phyloP scores from a whole-genome alignment of 371 early-diverging fungal species.

The Mucor saturninus region DNA sequence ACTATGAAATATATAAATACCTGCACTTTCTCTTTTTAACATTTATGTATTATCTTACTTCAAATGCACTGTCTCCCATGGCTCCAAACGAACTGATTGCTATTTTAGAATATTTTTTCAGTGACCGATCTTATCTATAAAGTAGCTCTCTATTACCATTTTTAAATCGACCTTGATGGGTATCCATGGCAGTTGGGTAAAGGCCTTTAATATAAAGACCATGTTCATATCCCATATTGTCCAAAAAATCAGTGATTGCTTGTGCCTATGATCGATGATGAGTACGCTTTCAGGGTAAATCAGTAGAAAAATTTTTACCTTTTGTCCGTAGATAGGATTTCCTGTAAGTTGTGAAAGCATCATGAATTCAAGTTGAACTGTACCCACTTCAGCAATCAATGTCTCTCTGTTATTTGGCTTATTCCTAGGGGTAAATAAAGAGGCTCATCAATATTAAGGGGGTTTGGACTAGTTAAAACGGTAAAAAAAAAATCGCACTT shows the following conservation, averaged over 20 bases:
- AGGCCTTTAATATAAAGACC: conserved; percentile 60
- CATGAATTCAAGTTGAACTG: conserved; percentile 88
- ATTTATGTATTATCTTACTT: conserved; percentile 33
- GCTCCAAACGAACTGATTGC: conserved; percentile 50
- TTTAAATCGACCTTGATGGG: conserved; percentile 43
- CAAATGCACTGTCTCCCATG: conserved; percentile 60
- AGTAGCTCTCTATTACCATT: conserved; percentile 26
- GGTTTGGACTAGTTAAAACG: too few relatives aligned
- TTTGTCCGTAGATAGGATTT: conserved; percentile 61
- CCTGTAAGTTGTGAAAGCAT: conserved; percentile 75
- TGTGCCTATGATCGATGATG: conserved; percentile 42
- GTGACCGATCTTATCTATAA: background rate
- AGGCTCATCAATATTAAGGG: too few relatives aligned
- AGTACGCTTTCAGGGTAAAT: background rate
- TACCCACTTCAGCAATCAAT: conserved; percentile 83
- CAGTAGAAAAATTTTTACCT: conserved; percentile 35
- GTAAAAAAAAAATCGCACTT: conserved; percentile 6
- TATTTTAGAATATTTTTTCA: conserved; percentile 3
- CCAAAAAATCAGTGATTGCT: conserved; percentile 51
- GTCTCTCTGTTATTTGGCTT: conserved; percentile 19
- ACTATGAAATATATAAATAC: conserved; percentile 43
- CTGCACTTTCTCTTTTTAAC: background rate
- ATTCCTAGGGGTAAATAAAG: conserved; percentile 18
- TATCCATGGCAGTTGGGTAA: conserved; percentile 51
- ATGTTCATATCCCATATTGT: conserved; percentile 42